Evolutionary conservation across 768 basidiomycete genomes (phyloP).

Genomic region (Gymnopilus dilepis): DNA sequence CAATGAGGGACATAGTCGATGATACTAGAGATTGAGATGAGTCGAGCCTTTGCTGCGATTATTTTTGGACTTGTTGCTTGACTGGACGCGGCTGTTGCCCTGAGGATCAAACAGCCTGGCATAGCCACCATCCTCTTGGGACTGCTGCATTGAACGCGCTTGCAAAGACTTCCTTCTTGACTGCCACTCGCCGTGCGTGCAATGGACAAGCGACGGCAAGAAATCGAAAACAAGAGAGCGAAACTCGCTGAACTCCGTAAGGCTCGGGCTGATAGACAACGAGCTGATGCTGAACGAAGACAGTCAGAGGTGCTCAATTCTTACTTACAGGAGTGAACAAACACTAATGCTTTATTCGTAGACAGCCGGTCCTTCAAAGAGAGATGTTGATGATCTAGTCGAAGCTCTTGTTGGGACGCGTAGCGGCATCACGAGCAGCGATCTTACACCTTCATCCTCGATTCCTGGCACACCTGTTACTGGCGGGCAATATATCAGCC

Average conservation of each 20-base stretch:
- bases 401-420: constrained; percentile 58
- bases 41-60: constrained; percentile 1
- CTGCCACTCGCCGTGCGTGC: too few relatives aligned
- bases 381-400: constrained; percentile 76
- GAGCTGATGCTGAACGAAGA: constrained; percentile 52
- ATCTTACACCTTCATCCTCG: constrained; percentile 73
- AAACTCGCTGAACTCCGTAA: constrained; percentile 86
- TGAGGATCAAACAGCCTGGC: constrained; percentile 14
- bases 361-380: constrained; percentile 35
- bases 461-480: constrained; percentile 72
- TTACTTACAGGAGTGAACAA: not conserved
- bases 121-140: constrained; percentile 13
- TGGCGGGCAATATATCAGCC: constrained; percentile 40
- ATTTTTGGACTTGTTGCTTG: not conserved
- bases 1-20: constrained; percentile 55
- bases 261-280: constrained; percentile 74
- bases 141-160: not conserved
- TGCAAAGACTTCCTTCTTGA: too few relatives aligned
- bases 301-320: constrained; percentile 39
- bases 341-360: too few relatives aligned
- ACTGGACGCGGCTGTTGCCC: constrained; percentile 13
- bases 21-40: not conserved
- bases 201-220: constrained; percentile 77
- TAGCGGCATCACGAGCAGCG: constrained; percentile 59
- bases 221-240: constrained; percentile 89